These are phyloP conservation scores for Diaporthe australafricana DNA, from an alignment of 2,329 filamentous ascomycete species.

Conservation along the genomic window DNA sequence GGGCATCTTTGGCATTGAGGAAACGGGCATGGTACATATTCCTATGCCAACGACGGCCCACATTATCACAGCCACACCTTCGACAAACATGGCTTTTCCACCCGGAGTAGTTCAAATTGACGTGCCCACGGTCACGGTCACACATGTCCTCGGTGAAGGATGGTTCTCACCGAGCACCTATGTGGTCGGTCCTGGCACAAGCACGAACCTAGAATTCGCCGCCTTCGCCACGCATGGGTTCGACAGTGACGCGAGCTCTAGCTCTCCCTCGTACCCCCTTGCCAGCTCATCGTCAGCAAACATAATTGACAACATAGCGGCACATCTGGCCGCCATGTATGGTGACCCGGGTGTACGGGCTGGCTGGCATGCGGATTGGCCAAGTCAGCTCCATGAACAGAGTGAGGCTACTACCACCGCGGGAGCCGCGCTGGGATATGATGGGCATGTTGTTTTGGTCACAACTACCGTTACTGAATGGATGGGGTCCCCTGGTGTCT, in stretches of 20 bases:
- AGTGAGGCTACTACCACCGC: neutral
- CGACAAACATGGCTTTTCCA: constrained; percentile 18
- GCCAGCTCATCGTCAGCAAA: constrained; percentile 1
- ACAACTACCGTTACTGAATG: constrained; percentile 35
- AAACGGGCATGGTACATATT: constrained; percentile 29
- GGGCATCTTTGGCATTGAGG: constrained; percentile 30
- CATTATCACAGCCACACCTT: neutral
- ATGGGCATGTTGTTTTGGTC: constrained; percentile 29
- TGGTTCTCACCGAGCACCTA: constrained; percentile 37
- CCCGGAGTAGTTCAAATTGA: constrained; percentile 1
- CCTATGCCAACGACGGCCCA: constrained; percentile 12
- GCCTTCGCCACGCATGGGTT: neutral
- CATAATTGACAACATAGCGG: constrained; percentile 29
- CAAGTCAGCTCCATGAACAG: neutral
- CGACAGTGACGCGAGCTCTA: neutral
- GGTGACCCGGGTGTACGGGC: constrained; percentile 10
- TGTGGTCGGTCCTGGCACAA: constrained; percentile 29
- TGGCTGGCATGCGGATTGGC: constrained; percentile 7
- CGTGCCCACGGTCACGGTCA: constrained; percentile 35
- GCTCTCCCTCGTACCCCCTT: neutral
- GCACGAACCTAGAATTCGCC: constrained; percentile 2
- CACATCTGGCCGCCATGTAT: constrained; percentile 21
- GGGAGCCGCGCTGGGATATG: constrained; percentile 8
- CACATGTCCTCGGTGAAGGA: constrained; percentile 36
- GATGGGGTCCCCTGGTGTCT: neutral